Evolutionary conservation across 495 filamentous ascomycete genomes (phyloP), one percentile per base, ranked within the genome.

Genomic region (Durotheca rogersii): DNA sequence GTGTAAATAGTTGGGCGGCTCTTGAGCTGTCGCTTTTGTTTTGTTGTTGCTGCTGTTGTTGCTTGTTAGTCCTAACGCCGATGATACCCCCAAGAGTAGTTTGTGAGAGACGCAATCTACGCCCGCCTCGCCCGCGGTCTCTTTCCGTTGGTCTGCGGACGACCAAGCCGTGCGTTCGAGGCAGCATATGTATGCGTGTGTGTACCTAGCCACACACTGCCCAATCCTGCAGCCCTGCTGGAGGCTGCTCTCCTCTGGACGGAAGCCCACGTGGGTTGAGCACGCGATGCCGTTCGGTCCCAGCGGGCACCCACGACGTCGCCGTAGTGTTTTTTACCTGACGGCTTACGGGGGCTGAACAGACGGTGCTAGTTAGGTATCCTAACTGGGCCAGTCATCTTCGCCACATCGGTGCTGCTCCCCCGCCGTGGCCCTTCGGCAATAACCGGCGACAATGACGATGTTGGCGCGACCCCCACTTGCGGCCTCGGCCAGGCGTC

Each of bases 401-500:
- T 43, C 16, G 15, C 30, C 41, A 6, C 19, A 4, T 32, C 29
- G 38, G 23, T 16, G 31, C 16, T 17, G 9, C 29, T 9, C 9
- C 23, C 23, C 9, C 23, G 4, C 4, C 15, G 38, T n/a, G 23
- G 16, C 29, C 11, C 9, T 25, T 16, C 6, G 1, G 23, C 25
- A n/a, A 12, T 30, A 6, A n/a, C 31, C 27, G 23, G 18, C 31
- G 15, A 23, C 7, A 2, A 25, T 35, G 10, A 37, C 21, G 42
- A 58, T 52, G 54, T n/a, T 53, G 32, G 21, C 30, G 9, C 32
- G 18, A 48, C 37, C 43, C 6, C 12, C 12, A 19, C 19, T 53
- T 12, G 41, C 48, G 4, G 42, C 53, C 11, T 41, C 63, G n/a
- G 56, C 49, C n/a, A n/a, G n/a, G n/a, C n/a, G n/a, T n/a, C n/a